phyloP scores from a whole-genome alignment of 2,329 filamentous ascomycete genomes.

The Trichophyton schoenleinii region DNA sequence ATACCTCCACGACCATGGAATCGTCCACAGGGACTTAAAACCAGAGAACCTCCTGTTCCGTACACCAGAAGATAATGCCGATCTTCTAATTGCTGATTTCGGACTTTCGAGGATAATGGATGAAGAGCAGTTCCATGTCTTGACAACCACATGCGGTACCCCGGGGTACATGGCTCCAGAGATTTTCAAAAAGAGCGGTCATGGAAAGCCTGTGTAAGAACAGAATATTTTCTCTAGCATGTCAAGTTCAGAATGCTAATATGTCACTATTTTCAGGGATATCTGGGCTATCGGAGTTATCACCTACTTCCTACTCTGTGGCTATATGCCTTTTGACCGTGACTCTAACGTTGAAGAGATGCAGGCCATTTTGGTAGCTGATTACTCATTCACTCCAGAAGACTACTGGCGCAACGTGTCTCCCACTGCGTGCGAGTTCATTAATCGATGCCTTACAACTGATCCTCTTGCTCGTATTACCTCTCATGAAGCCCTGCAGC shows the following conservation, averaged over 20 bases:
- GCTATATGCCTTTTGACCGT: conserved; percentile 95
- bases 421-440: conserved; percentile 75
- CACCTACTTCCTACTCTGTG: conserved; percentile 94
- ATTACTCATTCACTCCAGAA: conserved; percentile 86
- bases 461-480: conserved; percentile 82
- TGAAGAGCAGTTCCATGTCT: conserved; percentile 92
- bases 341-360: conserved; percentile 98
- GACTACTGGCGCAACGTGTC: conserved; percentile 97
- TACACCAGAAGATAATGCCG: conserved; percentile 93
- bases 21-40: conserved; percentile 95
- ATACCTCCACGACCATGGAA: conserved; percentile 96
- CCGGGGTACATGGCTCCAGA: conserved; percentile 99
- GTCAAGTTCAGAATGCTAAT: not conserved
- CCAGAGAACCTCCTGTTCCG: conserved; percentile 94
- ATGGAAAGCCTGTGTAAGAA: conserved; percentile 80
- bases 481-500: conserved; percentile 60
- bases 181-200: conserved; percentile 97
- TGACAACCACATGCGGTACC: conserved; percentile 95
- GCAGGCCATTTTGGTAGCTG: conserved; percentile 93
- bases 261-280: conserved; percentile 42
- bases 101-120: conserved; percentile 96
- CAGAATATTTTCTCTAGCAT: not conserved
- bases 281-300: conserved; percentile 98
- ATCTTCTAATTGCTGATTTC: conserved; percentile 94
- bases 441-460: conserved; percentile 79